Conservation (phyloP, 768 basidiomycete genomes). For the Favolaschia claudopus region DNA sequence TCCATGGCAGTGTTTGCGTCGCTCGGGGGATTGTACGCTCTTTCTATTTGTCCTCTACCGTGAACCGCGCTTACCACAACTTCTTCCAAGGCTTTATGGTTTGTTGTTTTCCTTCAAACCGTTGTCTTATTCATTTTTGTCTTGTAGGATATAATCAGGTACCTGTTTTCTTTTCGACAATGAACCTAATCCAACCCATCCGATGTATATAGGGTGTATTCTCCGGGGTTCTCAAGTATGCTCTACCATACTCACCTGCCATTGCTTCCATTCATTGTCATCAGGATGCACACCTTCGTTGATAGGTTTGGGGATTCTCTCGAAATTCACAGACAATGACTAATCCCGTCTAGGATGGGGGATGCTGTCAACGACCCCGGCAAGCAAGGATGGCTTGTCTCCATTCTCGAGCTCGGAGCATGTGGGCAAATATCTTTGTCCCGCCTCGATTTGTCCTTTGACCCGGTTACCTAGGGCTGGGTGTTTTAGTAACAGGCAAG, state of each 20-base stretch:
- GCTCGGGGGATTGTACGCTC: slow-evolving; percentile 69
- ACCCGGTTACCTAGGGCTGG: slow-evolving; percentile 54
- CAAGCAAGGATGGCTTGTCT: slow-evolving; percentile 75
- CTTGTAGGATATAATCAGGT: slow-evolving; percentile 74
- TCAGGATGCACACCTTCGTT: slow-evolving; percentile 60
- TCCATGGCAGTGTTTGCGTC: slow-evolving; percentile 80
- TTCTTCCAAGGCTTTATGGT: slow-evolving; percentile 64
- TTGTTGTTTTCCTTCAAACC: slow-evolving; percentile 25
- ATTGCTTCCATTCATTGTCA: background rate
- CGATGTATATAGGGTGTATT: slow-evolving; percentile 82
- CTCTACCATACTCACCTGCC: slow-evolving; percentile 4
- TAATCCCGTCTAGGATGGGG: slow-evolving; percentile 52
- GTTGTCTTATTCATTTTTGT: background rate
- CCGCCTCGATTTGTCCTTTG: background rate
- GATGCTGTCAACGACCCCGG: slow-evolving; percentile 57
- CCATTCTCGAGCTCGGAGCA: slow-evolving; percentile 78
- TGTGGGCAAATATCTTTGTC: slow-evolving; percentile 31
- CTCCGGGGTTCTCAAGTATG: slow-evolving; percentile 73
- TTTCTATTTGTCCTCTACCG: background rate
- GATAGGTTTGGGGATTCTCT: slow-evolving; percentile 26
- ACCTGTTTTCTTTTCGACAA: slow-evolving; percentile 6
- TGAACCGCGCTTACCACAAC: slow-evolving; percentile 7
- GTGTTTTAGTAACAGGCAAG: slow-evolving; percentile 71
- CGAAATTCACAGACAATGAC: background rate
- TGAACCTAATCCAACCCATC: slow-evolving; percentile 4